These are phyloP conservation scores for Xylaria sp. DNA, from an alignment of 2,329 filamentous ascomycete species.

Conservation along the genomic window DNA sequence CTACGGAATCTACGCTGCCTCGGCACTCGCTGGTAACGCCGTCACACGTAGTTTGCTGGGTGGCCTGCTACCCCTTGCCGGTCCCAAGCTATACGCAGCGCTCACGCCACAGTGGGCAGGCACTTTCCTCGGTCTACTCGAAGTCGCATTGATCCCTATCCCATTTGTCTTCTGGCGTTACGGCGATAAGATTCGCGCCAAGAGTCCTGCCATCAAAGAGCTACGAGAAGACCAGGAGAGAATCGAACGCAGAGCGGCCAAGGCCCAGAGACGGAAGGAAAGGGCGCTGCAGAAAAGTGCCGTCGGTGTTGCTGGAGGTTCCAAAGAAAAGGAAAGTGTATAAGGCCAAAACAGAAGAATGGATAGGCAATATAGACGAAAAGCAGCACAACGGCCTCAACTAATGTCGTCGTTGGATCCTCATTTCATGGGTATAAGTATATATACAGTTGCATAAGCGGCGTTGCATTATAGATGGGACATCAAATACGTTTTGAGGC, in stretches of 20 bases:
- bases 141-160: slow-evolving; percentile 77
- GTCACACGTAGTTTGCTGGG: slow-evolving; percentile 75
- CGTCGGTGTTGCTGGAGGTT: not conserved
- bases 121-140: slow-evolving; percentile 74
- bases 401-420: not conserved
- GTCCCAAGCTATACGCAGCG: slow-evolving; percentile 70
- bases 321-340: slow-evolving; percentile 2
- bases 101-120: slow-evolving; percentile 81
- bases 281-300: slow-evolving; percentile 17
- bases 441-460: slow-evolving; percentile 7
- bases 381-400: too few species aligned
- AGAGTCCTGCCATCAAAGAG: slow-evolving; percentile 54
- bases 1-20: slow-evolving; percentile 83
- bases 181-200: slow-evolving; percentile 58
- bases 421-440: not conserved
- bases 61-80: slow-evolving; percentile 79
- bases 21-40: slow-evolving; percentile 79
- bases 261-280: slow-evolving; percentile 36
- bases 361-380: not conserved
- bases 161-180: slow-evolving; percentile 78
- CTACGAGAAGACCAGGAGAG: slow-evolving; percentile 53
- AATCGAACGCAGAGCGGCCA: slow-evolving; percentile 44
- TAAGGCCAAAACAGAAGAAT: not conserved
- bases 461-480: slow-evolving; percentile 1
- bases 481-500: not conserved